Percentiles rank a stretch among this genome's conserved stretches.
Evolutionary conservation across 129 eudicot genomes (phyloP).

Genomic region (Daucus carota): DH1_v3.0 NC_030381.2:41191501-41192000

Average conservation of each 20-base stretch:
- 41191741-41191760: background rate
- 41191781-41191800: constrained; percentile 68
- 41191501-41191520: background rate
- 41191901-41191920: constrained; percentile 35
- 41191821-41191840: constrained; percentile 49
- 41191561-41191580: background rate
- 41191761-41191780: constrained; percentile 13
- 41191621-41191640: constrained; percentile 40
- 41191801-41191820: constrained; percentile 48
- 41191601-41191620: constrained; percentile 3
- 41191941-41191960: constrained; percentile 49
- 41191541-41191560: background rate
- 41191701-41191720: background rate
- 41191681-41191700: constrained; percentile 12
- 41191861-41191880: constrained; percentile 82
- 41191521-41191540: background rate
- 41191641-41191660: constrained; percentile 78
- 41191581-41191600: background rate
- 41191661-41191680: constrained; percentile 45
- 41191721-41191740: background rate
- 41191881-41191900: constrained; percentile 72
- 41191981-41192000: constrained; percentile 66
- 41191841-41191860: constrained; percentile 64
- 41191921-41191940: constrained; percentile 49
- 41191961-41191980: constrained; percentile 76